Base-by-base conservation (phyloP, 257 asterid species). In the Solanum tacnaense region DNA sequence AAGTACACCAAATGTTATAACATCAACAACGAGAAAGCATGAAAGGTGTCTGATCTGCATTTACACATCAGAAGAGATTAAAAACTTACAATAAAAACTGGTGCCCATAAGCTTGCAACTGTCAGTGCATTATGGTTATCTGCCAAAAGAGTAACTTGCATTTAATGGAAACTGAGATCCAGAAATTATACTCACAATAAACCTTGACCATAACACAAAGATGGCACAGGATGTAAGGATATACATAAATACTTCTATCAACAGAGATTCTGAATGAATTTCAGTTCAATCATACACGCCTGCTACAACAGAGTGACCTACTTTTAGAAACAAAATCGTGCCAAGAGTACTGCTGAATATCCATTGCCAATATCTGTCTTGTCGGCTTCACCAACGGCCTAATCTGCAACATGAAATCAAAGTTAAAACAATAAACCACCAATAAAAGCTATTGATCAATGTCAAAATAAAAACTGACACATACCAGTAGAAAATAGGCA, bases 41-140 rank as follows among this genome's bases (percentile, higher is more conserved):
- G 13, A 13, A 39, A 23, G 34, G 60, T 81, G 36, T 49, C 70
- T 18, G 67, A 81, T 81, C 27, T 29, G 85, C 27, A 49, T 81
- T 81, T 29, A 81, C 41, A 31, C 85, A 81, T 46, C 68, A 81
- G 34, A 81, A 84, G 74, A 83, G 84, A 86, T 60, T 91, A 49
- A 87, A 67, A 62, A 91, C 99, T 95, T 92, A 97, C 99, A 88
- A 93, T 84, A 87, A 96, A 81, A 87, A 97, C 98, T 52, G 98
- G 99, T 84, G 95, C 96, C 99, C 99, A 97, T 88, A 97, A 92
- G 95, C 98, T 93, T 88, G 92, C 92, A 32, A 97, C 90, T 7
- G 99, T 92, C 73, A 95, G 85, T 83, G 98, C 98, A 91, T 96
- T 97, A 90, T 96, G 95, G 90, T 97, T 97, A 91, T 96, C 99